Base-by-base conservation (phyloP, 2,329 filamentous ascomycete genomes). In the Venturia effusa region DNA sequence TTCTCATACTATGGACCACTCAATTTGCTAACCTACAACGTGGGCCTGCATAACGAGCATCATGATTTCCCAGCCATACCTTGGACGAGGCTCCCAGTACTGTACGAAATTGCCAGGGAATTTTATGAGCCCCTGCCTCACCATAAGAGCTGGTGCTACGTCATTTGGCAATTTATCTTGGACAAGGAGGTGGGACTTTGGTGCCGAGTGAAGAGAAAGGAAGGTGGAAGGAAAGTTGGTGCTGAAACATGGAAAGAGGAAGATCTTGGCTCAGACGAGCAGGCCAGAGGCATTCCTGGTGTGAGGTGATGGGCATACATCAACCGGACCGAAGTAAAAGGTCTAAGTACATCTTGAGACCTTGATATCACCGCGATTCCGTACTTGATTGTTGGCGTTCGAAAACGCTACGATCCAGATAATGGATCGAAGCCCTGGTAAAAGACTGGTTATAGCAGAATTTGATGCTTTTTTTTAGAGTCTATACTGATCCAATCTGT, bases 1-100 rank as follows among this genome's bases (percentile, higher is more conserved):
- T 99, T 91, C 79, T 93, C 88, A 59, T 99, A 99, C 83, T 99
- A 99, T 74, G 94, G 94, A 0, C 85, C 89, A 0, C 83, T 97
- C 68, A 99, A 99, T 78, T 77, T 92, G 70, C 78, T 99, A 61
- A 96, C 92, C 0, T 99, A 97, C 81, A 99, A 99, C 70, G 94
- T 99, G 57, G 94, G 94, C 62, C 80, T 97, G 71, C 94, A 99
- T 80, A 99, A 99, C 74, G 94, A 99, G 80, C 94, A 99, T 77
- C 94, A 99, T 75, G 94, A 99, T 76, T 99, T 99, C 78, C 94
- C 94, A 13, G 94, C 94, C 59, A 85, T 99, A 59, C 93, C 94
- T 0, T 99, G 94, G 94, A 97, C 92, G 11, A 83, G 88, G 39
- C 82, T 99, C 45, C 89, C 87, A 63, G 82, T 81, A 72, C 80